phyloP scores from a whole-genome alignment of 495 filamentous ascomycete genomes.

The Sabuloglossum arenarium region DNA sequence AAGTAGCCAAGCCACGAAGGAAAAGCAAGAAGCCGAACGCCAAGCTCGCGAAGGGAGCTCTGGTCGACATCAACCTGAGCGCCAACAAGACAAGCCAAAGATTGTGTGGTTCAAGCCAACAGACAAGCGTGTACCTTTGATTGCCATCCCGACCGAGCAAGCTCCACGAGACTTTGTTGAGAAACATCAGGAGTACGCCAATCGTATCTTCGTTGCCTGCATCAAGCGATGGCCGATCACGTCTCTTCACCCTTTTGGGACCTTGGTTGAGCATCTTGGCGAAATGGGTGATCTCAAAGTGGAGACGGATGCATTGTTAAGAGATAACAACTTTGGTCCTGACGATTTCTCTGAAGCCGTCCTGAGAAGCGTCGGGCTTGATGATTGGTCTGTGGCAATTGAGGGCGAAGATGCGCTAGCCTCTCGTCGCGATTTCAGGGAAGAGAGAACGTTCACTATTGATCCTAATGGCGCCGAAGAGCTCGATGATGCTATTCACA shows the following conservation, averaged over 20 bases:
- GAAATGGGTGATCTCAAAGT: slow-evolving; percentile 94
- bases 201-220: slow-evolving; percentile 93
- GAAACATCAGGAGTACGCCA: slow-evolving; percentile 92
- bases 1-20: slow-evolving; percentile 97
- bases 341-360: slow-evolving; percentile 97
- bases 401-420: slow-evolving; percentile 59
- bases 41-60: slow-evolving; percentile 67
- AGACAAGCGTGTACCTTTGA: slow-evolving; percentile 92
- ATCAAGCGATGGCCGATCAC: slow-evolving; percentile 99
- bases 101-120: slow-evolving; percentile 99
- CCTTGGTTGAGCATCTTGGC: slow-evolving; percentile 87
- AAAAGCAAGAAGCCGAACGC: slow-evolving; percentile 96
- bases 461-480: slow-evolving; percentile 66
- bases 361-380: slow-evolving; percentile 71
- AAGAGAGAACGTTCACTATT: slow-evolving; percentile 78
- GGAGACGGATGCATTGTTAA: slow-evolving; percentile 88
- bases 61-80: slow-evolving; percentile 57
- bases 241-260: slow-evolving; percentile 96
- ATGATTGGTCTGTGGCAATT: slow-evolving; percentile 69
- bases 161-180: slow-evolving; percentile 95
- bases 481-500: slow-evolving; percentile 78
- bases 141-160: slow-evolving; percentile 95
- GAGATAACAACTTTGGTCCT: slow-evolving; percentile 95
- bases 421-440: slow-evolving; percentile 74
- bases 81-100: slow-evolving; percentile 92